Base-by-base conservation (phyloP, 331 rosid species). In the Malus hybrid region DNA sequence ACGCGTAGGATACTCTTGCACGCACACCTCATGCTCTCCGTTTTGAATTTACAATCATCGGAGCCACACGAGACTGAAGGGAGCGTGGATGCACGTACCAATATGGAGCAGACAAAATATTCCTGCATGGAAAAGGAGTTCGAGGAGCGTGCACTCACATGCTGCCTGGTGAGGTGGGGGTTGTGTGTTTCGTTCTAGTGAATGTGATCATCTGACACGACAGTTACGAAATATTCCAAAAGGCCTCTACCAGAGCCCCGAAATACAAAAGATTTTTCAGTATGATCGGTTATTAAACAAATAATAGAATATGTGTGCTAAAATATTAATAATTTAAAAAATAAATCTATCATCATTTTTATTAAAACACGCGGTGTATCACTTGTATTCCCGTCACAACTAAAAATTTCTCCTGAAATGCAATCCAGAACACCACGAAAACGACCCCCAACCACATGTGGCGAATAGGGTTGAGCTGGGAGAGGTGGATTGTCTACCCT, bases 201-300 rank as follows among this genome's bases (percentile, higher is more conserved):
- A 76, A 74, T 31, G 79, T 76, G 85, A 87, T 78, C 84, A 50
- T 32, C 79, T 83, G 88, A 87, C 82, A 52, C 79, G 88, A 83
- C 80, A 73, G 86, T 81, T 81, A 79, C 59, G 39, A 74, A 74
- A 69, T 77, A 60, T 76, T 84, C 81, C 64, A 79, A 83, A 86
- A 88, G 81, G 78, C 71, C 28, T 36, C 63, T 66, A 74, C 50
- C 59, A 1, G 68, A 36, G 60, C 62, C 79, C 79, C 10, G 7
- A 59, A 73, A 75, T 74, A 61, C 81, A 69, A 74, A 24, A 24
- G 24, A 24, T 24, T 24, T 24, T 24, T 24, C 1, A 24, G 24
- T 24, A 24, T 24, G 24, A 24, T 24, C 24, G 24, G 24, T 24
- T 24, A 24, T 24, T 24, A 24, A 24, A 24, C 24, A 24, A 24